Base-by-base conservation (phyloP, 345 rosid species). In the Eutrema japonicum region DNA sequence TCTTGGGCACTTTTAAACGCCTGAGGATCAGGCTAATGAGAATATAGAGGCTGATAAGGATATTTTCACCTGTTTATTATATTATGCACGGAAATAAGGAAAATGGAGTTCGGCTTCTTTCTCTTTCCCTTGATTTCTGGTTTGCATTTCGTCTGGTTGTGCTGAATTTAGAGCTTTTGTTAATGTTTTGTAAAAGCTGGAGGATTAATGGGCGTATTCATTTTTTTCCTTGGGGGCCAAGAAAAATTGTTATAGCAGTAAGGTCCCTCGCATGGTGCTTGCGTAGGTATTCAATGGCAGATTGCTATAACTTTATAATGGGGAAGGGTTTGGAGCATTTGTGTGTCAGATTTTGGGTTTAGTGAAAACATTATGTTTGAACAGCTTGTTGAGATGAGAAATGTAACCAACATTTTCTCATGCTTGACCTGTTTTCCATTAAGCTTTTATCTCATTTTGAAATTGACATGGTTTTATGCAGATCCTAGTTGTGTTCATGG, bases 401-500 rank as follows among this genome's bases (percentile, higher is more conserved):
- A 27, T 46, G 64, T 61, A 46, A 33, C 22, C 46, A 32, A 29
- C 16, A 6, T 10, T 27, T 11, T 45, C 7, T 32, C 40, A 50
- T 61, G 64, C 14, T 42, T 50, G 33, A 7, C 46, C 22, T 33
- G 36, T 38, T 59, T 65, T 36, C 14, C 45, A 22, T 50, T 26
- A 38, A 22, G 48, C 30, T 22, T 22, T 52, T 35, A 33, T 47
- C 55, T 58, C 57, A 36, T 58, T 61, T 42, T 37, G 37, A 59
- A 12, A 26, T 7, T 37, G 64, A 40, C n/a, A 51, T 72, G 48
- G 59, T 42, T 67, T 58, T 60, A 62, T 54, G 52, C 74, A 78
- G 81, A 54, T 78, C 4, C 74, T 73, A 47, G 81, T 78, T 53
- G 46, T 78, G 69, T 78, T 72, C 70, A 78, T 73, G 78, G 78